Conservation (phyloP, 2,329 filamentous ascomycete genomes). For the Rhinocladiella mackenziei region DNA sequence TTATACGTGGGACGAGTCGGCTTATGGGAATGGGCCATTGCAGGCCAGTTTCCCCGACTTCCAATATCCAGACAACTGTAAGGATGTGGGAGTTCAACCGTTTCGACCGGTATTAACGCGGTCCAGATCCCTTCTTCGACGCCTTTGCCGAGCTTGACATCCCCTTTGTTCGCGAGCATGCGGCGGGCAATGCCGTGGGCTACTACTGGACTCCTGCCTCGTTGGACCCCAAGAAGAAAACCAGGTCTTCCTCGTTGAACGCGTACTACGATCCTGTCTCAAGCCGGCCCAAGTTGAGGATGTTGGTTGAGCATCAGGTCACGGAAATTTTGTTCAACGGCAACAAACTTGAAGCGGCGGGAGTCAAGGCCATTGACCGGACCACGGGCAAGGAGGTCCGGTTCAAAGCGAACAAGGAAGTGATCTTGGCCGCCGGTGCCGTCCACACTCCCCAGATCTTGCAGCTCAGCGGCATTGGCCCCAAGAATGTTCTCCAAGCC, state of each 20-base stretch:
- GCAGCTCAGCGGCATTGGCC: conserved; percentile 49
- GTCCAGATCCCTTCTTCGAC: conserved; percentile 33
- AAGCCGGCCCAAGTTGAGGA: conserved; percentile 35
- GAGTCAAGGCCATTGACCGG: conserved; percentile 15
- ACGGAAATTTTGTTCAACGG: conserved; percentile 32
- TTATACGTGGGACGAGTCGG: conserved; percentile 38
- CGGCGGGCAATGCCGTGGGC: conserved; percentile 36
- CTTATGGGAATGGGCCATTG: conserved; percentile 47
- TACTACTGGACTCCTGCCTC: conserved; percentile 38
- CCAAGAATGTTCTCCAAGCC: conserved; percentile 35
- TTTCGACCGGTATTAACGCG: background rate
- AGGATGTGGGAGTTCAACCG: background rate
- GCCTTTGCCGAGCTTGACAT: conserved; percentile 39
- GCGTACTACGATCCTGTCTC: conserved; percentile 39
- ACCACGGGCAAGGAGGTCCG: conserved; percentile 1
- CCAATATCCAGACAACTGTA: conserved; percentile 27
- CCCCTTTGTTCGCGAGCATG: conserved; percentile 37
- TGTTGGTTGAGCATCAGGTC: conserved; percentile 34
- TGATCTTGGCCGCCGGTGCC: conserved; percentile 43
- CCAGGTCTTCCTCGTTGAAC: conserved; percentile 39
- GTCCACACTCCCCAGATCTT: conserved; percentile 46
- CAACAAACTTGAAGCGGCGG: conserved; percentile 9
- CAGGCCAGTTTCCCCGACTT: conserved; percentile 45
- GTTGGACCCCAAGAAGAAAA: conserved; percentile 35
- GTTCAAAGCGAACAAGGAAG: conserved; percentile 37